Base-by-base conservation (phyloP, 495 filamentous ascomycete genomes). In the Aspergillus haitiensis region DNA sequence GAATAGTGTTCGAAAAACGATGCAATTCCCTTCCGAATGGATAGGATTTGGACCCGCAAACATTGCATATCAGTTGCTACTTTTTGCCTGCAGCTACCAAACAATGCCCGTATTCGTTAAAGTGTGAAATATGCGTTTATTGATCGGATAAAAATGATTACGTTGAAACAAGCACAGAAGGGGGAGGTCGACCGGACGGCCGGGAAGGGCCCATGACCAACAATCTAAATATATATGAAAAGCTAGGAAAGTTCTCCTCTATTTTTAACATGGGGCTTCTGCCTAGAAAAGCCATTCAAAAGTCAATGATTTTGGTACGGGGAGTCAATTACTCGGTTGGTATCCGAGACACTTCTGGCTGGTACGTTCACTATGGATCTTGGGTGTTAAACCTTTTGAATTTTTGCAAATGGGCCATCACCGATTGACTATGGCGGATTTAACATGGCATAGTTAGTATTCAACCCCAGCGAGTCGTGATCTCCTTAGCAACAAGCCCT, bases 151-250 rank as follows among this genome's bases (percentile, higher is more conserved):
- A 56, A 11, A 27, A 54, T 50, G 50, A 64, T 63, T 61, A 69
- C 61, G 55, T 52, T 36, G 59, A 61, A 35, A 34, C n/a, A 39
- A 54, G 46, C 40, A 55, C 36, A 16, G 35, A 59, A 48, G 40
- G 48, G 56, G 54, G 27, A 59, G 67, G 65, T 62, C 55, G 51
- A 47, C 27, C 35, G 60, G 59, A 51, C 47, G 31, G 60, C 48
- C 47, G 37, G 53, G 58, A 59, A 60, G 59, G 57, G 51, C 60
- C 48, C 60, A 61, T 60, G 56, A 47, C 60, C 56, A 27, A 61
- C 60, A 46, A 52, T 45, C 37, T 48, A 31, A 50, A 49, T 49
- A 52, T 52, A 48, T 32, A 27, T 27, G 11, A 47, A 21, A 35
- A 50, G 53, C 34, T 40, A 56, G 21, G 21, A 33, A 48, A 36